A percentile compares a stretch with the other conserved stretches of the same genome.
phyloP scores from a whole-genome alignment of 257 asterid species.

The Oldenlandia corymbosa region DNA sequence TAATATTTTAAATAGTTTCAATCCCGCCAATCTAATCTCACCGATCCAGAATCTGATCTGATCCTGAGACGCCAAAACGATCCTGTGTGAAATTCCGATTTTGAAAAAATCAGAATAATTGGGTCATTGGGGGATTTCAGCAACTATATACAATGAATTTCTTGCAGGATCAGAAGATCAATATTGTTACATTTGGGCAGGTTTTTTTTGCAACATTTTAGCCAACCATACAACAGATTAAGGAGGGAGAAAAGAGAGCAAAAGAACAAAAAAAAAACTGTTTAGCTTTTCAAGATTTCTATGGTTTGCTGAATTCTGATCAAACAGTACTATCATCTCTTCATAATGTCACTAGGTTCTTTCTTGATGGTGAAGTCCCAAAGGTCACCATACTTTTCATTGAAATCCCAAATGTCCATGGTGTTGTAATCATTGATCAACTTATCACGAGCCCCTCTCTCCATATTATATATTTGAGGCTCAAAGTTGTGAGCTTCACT shows the following conservation, averaged over 20 bases:
- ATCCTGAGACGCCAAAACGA: no score
- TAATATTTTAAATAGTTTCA: no score
- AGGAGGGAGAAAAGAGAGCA: no score
- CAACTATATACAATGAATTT: constrained; percentile 1
- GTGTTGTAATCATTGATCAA: constrained; percentile 75
- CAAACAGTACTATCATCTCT: constrained; percentile 37
- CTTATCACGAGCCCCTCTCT: constrained; percentile 83
- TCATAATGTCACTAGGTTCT: constrained; percentile 40
- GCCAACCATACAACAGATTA: no score
- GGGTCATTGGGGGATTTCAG: not conserved
- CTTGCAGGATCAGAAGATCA: not conserved
- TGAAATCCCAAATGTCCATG: constrained; percentile 90
- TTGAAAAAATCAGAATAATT: no score
- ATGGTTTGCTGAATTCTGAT: not conserved
- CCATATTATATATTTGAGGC: constrained; percentile 88
- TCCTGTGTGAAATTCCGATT: no score
- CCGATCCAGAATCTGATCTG: no score
- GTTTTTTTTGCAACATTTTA: no score
- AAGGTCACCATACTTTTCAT: constrained; percentile 72
- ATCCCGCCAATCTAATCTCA: no score
- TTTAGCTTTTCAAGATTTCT: not conserved
- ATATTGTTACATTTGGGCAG: no score
- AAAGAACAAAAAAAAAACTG: no score
- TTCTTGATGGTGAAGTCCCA: constrained; percentile 77
- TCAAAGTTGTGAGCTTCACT: constrained; percentile 89